Conservation (phyloP, 2,329 filamentous ascomycete species). For the Coleophoma eucalyptorum region DNA sequence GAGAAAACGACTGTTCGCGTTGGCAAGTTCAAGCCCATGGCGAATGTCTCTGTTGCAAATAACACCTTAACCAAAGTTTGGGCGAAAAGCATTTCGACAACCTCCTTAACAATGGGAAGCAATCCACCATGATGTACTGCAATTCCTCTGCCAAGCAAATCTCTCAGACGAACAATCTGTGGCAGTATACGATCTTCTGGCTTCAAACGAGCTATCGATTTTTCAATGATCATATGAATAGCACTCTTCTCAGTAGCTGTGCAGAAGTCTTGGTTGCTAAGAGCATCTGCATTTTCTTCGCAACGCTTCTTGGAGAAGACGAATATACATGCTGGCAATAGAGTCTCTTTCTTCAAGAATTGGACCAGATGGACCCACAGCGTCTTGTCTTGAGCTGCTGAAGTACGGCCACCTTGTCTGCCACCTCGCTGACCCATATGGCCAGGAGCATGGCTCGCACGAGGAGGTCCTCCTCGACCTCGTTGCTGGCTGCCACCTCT, state of each 20-base stretch:
- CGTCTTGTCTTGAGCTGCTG: slow-evolving; percentile 90
- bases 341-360: slow-evolving; percentile 78
- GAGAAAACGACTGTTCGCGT: slow-evolving; percentile 97
- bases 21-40: slow-evolving; percentile 94
- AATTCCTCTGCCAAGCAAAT: slow-evolving; percentile 82
- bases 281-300: slow-evolving; percentile 92
- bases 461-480: slow-evolving; percentile 46
- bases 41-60: slow-evolving; percentile 97
- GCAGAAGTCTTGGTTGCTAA: slow-evolving; percentile 93
- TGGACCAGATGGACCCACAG: slow-evolving; percentile 96
- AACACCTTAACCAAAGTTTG: slow-evolving; percentile 94
- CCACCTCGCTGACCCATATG: slow-evolving; percentile 84
- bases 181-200: slow-evolving; percentile 87
- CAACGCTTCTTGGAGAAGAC: slow-evolving; percentile 98
- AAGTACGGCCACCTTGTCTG: slow-evolving; percentile 79
- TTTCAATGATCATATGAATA: slow-evolving; percentile 96
- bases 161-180: slow-evolving; percentile 83
- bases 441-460: slow-evolving; percentile 55
- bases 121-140: slow-evolving; percentile 95
- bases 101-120: slow-evolving; percentile 93
- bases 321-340: slow-evolving; percentile 93
- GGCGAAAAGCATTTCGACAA: slow-evolving; percentile 95
- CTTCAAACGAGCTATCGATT: slow-evolving; percentile 86
- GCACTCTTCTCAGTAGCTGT: slow-evolving; percentile 92
- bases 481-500: slow-evolving; percentile 45